Percentiles rank a stretch among this genome's conserved stretches.
These are phyloP conservation scores for Fusarium neocosmosporiellum DNA, from an alignment of 2,329 filamentous ascomycete species.

Conservation along the genomic window DNA sequence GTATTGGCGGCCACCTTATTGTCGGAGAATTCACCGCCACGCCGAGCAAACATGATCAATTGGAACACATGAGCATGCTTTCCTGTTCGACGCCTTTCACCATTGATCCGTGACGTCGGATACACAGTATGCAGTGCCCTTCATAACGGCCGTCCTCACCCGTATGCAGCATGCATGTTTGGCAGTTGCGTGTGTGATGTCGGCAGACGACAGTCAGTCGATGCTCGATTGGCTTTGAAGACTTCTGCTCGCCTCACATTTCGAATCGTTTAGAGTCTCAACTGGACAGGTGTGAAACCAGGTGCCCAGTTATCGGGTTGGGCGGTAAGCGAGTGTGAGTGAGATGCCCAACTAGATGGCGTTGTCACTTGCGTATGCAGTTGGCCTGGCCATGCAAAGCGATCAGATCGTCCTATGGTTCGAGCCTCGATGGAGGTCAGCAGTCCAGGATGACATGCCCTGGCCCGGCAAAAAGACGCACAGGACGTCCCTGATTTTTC, in stretches of 20 bases:
- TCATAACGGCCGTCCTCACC: conserved; percentile 10
- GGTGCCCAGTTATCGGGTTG: conserved; percentile 8
- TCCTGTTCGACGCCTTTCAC: not conserved
- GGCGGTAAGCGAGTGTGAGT: conserved; percentile 33
- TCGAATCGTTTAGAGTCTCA: not conserved
- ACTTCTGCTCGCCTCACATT: conserved; percentile 26
- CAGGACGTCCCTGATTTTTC: not conserved
- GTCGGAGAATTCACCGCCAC: not conserved
- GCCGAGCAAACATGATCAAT: not conserved
- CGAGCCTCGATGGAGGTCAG: conserved; percentile 30
- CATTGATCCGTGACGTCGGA: conserved; percentile 9
- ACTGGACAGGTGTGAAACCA: conserved; percentile 8
- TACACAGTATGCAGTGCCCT: conserved; percentile 8
- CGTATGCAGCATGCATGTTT: conserved; percentile 16
- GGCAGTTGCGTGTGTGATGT: conserved; percentile 11
- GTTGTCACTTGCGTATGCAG: conserved; percentile 30
- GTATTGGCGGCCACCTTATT: not conserved
- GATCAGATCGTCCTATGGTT: conserved; percentile 36
- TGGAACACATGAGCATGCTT: not conserved
- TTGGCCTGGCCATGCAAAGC: conserved; percentile 30
- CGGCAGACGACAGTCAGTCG: not conserved
- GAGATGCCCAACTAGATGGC: conserved; percentile 29
- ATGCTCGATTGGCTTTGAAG: not conserved
- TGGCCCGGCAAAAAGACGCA: conserved; percentile 19
- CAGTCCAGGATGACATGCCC: conserved; percentile 27